Percentiles rank a stretch among this genome's conserved stretches.
phyloP scores from a whole-genome alignment of 2,329 filamentous ascomycete genomes.

The Beauveria australis region DNA sequence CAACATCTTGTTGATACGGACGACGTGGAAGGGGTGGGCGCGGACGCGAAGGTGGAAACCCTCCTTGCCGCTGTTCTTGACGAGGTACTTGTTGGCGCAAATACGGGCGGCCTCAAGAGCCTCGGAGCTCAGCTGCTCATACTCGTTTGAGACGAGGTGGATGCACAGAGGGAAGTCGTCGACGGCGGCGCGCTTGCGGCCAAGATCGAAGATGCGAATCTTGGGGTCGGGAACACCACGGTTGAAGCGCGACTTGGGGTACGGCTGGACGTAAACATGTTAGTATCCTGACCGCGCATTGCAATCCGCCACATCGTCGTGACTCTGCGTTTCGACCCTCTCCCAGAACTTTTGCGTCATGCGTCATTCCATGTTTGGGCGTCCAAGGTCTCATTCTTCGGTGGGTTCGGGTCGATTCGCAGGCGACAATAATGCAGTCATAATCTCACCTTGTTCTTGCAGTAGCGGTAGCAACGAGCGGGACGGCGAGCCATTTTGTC shows the following conservation, averaged over 20 bases:
- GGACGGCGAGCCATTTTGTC: slow-evolving; percentile 98
- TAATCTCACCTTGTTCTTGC: slow-evolving; percentile 97
- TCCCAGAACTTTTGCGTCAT: neutral
- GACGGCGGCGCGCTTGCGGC: slow-evolving; percentile 96
- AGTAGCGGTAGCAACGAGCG: slow-evolving; percentile 99
- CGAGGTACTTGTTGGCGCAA: slow-evolving; percentile 97
- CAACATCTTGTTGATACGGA: slow-evolving; percentile 99
- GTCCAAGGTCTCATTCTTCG: neutral
- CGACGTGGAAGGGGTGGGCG: slow-evolving; percentile 98
- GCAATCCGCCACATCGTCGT: neutral
- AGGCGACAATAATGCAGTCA: slow-evolving; percentile 11
- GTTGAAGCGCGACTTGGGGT: slow-evolving; percentile 99
- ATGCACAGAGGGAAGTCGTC: slow-evolving; percentile 99
- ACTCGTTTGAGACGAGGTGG: slow-evolving; percentile 99
- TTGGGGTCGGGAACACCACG: slow-evolving; percentile 85
- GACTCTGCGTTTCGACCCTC: neutral
- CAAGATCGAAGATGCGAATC: slow-evolving; percentile 97
- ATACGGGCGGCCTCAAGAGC: slow-evolving; percentile 99
- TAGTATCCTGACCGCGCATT: slow-evolving; percentile 10
- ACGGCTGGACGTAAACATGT: slow-evolving; percentile 53
- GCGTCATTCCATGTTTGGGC: neutral
- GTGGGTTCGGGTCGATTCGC: slow-evolving; percentile 11
- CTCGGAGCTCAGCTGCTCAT: slow-evolving; percentile 99
- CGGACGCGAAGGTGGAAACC: slow-evolving; percentile 69
- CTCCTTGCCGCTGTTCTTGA: slow-evolving; percentile 66